A percentile compares a stretch with the other conserved stretches of the same genome.
Evolutionary conservation across 768 basidiomycete species (phyloP).

Genomic region (Pulveroboletus sp.): DNA sequence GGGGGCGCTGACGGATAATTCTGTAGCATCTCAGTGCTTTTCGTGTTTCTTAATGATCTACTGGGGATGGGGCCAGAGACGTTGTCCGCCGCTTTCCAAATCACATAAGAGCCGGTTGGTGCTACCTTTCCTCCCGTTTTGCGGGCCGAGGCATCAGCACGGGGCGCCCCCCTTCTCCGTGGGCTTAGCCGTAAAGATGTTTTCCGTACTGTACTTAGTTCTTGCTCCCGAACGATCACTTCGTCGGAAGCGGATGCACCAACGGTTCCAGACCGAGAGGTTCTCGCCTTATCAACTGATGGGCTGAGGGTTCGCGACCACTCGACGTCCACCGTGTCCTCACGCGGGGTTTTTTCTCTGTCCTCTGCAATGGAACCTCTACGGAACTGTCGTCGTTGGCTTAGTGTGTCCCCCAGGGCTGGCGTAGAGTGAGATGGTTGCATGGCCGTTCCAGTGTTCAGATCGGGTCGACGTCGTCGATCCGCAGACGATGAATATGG

Average conservation of each 20-base stretch:
- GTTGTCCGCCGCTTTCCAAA: conserved; percentile 33
- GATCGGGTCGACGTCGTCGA: conserved; percentile 27
- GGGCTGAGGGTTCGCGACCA: conserved; percentile 15
- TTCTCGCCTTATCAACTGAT: conserved; percentile 16
- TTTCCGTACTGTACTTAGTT: conserved; percentile 10
- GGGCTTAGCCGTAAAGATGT: conserved; percentile 18
- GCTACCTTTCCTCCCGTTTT: conserved; percentile 25
- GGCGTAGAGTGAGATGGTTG: conserved; percentile 28
- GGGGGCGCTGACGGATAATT: conserved; percentile 13
- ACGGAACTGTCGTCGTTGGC: conserved; percentile 22
- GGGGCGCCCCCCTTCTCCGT: conserved; percentile 18
- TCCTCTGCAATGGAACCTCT: conserved; percentile 28
- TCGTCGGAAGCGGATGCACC: conserved; percentile 23
- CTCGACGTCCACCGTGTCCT: conserved; percentile 22
- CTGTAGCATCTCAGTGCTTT: conserved; percentile 30
- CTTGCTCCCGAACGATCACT: conserved; percentile 17
- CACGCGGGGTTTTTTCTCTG: conserved; percentile 22
- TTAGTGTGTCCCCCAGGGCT: conserved; percentile 30
- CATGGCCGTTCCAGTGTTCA: conserved; percentile 16
- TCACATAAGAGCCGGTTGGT: conserved; percentile 20
- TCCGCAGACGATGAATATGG: conserved; percentile 22
- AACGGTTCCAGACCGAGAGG: conserved; percentile 13
- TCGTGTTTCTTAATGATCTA: conserved; percentile 24
- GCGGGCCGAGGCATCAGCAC: conserved; percentile 14
- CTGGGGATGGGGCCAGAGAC: conserved; percentile 34